Evolutionary conservation across 345 rosid genomes (phyloP), one percentile per base, ranked within the genome.

Genomic region (Salix udensis): DNA sequence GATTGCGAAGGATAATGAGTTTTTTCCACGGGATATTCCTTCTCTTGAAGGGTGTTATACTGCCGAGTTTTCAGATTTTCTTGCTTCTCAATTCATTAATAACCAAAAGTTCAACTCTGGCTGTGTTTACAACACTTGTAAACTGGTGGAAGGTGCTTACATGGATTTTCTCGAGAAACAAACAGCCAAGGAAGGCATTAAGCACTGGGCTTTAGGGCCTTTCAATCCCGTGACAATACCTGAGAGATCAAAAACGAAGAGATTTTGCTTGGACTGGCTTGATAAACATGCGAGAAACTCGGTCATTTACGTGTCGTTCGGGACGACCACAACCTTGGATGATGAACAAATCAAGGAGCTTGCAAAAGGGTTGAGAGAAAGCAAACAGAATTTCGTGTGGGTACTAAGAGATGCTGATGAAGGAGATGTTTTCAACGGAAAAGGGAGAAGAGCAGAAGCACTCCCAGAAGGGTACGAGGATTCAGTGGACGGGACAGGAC

Each of bases 301-400:
- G 0, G 87, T 88, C 13, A 21, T 86, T 65, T 86, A 85, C 66
- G 82, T 86, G 15, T 88, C 89, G 4, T 88, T 88, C 28, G 91
- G 91, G 44, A 88, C 91, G 2, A 85, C 89, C 44, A 85, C 88
- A 6, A n/a, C 84, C 36, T 21, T 86, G 85, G 60, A 14, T 1
- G 78, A 78, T 18, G 88, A 76, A 13, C 88, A 88, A 55, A 80
- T 88, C 71, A 65, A 78, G 68, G 83, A 88, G 66, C 66, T 88
- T 4, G 91, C 88, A 4, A 26, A 37, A 23, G 91, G 88, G 13
- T 68, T 88, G 77, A 83, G 84, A 44, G 75, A 68, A 66, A 87
- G 90, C 78, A 65, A 82, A n/a, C 87, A 85, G 19, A 88, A 84
- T 77, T 90, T 90, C 85, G 81, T 90, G 0, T 90, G 94, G 91